These are phyloP conservation scores for Neurospora discreta DNA, from an alignment of 495 filamentous ascomycete species.

Conservation along the genomic window DNA sequence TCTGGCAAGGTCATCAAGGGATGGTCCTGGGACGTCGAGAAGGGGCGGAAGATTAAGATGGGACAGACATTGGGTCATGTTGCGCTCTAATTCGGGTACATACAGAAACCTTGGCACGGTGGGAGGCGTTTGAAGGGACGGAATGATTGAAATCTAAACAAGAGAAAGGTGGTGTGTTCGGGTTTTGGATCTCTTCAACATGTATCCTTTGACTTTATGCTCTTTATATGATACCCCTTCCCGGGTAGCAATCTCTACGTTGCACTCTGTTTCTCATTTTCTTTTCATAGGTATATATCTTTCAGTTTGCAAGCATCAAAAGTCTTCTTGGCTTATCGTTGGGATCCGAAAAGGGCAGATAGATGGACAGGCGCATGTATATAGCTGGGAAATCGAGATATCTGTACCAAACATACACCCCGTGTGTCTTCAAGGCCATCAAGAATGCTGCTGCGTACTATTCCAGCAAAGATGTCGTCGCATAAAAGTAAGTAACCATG, in stretches of 20 bases:
- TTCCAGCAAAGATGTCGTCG: not conserved
- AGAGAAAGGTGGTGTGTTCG: not conserved
- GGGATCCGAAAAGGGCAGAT: not conserved
- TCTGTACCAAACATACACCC: not conserved
- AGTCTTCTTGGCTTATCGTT: not conserved
- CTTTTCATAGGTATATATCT: not conserved
- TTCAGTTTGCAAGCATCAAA: not conserved
- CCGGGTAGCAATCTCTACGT: not conserved
- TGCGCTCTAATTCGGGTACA: constrained; percentile 8
- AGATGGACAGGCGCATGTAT: not conserved
- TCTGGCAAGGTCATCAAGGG: constrained; percentile 54
- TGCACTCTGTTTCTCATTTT: not conserved
- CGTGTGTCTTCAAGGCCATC: not conserved
- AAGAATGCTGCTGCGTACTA: not conserved
- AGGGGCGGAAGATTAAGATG: constrained; percentile 80
- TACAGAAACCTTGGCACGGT: not conserved
- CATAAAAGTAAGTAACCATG: not conserved
- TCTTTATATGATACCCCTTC: not conserved
- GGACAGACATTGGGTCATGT: constrained; percentile 70
- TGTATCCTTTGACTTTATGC: not conserved
- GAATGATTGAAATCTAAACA: not conserved
- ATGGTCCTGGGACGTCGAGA: constrained; percentile 73
- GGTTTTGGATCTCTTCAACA: not conserved
- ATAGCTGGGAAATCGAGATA: not conserved
- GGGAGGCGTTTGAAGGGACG: not conserved